Conservation (phyloP, 352 stramenopile species). For the Globisporangium apiculatum region DNA sequence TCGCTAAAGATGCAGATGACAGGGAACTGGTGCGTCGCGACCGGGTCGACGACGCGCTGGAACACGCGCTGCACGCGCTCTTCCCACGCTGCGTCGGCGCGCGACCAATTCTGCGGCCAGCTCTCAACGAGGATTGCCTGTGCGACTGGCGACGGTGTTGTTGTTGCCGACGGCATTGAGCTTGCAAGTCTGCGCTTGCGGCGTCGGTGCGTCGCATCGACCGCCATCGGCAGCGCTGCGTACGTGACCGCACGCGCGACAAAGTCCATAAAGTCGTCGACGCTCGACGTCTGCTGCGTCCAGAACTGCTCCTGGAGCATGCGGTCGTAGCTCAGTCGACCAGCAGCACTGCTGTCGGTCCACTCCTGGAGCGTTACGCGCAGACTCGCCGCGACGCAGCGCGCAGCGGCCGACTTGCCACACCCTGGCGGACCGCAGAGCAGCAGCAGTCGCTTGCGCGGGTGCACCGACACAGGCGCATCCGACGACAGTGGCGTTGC, state of each 20-base stretch:
- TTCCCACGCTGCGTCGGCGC: constrained; percentile 28
- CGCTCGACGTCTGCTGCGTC: constrained; percentile 33
- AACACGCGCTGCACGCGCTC: constrained; percentile 55
- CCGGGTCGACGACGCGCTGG: constrained; percentile 38
- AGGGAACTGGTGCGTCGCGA: constrained; percentile 30
- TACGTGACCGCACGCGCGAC: constrained; percentile 67
- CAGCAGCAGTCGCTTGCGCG: constrained; percentile 60
- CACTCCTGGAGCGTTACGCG: constrained; percentile 55
- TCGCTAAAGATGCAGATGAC: constrained; percentile 82
- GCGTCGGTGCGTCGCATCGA: constrained; percentile 8
- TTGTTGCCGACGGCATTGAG: constrained; percentile 1
- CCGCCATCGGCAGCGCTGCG: constrained; percentile 33
- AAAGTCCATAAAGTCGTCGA: constrained; percentile 77
- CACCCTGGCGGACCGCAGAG: constrained; percentile 71
- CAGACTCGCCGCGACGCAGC: constrained; percentile 43
- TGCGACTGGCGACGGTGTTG: neutral
- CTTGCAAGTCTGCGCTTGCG: constrained; percentile 1
- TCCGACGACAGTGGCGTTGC: neutral
- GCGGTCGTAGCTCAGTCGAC: constrained; percentile 45
- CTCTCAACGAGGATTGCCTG: constrained; percentile 70
- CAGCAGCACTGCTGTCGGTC: constrained; percentile 56
- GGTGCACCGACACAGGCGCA: constrained; percentile 3
- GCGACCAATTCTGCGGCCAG: constrained; percentile 55
- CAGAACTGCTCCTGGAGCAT: constrained; percentile 46
- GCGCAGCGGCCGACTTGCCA: constrained; percentile 77